Conservation (phyloP, 345 rosid genomes). For the Lepidium didymum region DNA sequence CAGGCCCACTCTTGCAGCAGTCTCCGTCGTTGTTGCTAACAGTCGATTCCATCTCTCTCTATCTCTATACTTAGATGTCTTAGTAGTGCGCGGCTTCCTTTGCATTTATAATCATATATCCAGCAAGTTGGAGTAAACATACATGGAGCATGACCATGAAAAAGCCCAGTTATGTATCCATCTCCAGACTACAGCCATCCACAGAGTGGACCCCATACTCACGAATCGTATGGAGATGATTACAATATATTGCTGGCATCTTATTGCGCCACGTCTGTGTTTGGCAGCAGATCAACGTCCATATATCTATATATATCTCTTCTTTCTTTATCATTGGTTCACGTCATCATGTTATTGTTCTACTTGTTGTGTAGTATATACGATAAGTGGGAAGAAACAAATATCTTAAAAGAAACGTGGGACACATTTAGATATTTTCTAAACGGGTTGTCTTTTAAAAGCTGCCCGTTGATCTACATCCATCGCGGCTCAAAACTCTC, state of each 20-base stretch:
- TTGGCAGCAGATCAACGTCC: constrained; percentile 24
- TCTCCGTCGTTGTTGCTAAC: not conserved
- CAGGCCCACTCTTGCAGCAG: constrained; percentile 69
- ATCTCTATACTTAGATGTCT: no score
- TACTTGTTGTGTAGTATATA: not conserved
- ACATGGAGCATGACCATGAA: constrained; percentile 11
- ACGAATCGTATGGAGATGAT: constrained; percentile 18
- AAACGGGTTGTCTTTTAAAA: constrained; percentile 2
- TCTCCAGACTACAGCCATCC: constrained; percentile 6
- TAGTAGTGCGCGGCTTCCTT: no score
- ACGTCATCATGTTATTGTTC: constrained; percentile 14
- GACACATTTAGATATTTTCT: constrained; percentile 24
- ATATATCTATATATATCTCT: constrained; percentile 28
- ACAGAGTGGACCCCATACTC: not conserved
- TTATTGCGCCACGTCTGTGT: constrained; percentile 25
- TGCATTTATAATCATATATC: no score
- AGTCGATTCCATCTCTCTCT: not conserved
- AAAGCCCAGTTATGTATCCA: constrained; percentile 16
- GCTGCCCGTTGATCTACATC: constrained; percentile 20
- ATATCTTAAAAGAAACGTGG: constrained; percentile 4
- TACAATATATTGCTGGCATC: constrained; percentile 27
- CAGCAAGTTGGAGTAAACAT: no score
- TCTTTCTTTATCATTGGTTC: constrained; percentile 15
- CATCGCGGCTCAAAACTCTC: no score
- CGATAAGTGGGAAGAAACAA: constrained; percentile 19